These are phyloP conservation scores for Sophora flavescens DNA, from an alignment of 306 rosid genomes.

Conservation along the genomic window DNA sequence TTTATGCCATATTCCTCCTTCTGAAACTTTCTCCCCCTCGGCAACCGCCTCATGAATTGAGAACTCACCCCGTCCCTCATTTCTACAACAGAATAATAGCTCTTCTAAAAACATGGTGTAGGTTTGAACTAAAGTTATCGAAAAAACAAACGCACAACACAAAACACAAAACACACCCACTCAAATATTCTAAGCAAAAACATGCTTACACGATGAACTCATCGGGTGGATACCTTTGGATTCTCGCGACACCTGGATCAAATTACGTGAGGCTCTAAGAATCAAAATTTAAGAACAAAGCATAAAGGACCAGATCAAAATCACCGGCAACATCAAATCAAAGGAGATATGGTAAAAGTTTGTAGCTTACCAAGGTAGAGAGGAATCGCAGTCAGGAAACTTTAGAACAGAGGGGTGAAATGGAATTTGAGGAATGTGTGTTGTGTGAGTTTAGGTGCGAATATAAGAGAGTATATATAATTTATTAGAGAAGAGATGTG, in stretches of 20 bases:
- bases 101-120: conserved; percentile 35
- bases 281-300: conserved; percentile 17
- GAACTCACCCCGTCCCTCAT: conserved; percentile 56
- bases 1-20: conserved; percentile 34
- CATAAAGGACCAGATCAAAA: conserved; percentile 51
- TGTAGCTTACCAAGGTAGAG: conserved; percentile 53
- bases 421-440: too few species aligned
- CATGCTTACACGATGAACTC: not conserved
- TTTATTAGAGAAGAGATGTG: too few species aligned
- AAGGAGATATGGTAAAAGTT: not conserved
- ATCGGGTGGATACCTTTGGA: not conserved
- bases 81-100: conserved; percentile 37
- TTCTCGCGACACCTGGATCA: not conserved
- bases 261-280: not conserved
- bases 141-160: conserved; percentile 13
- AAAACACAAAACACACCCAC: conserved; percentile 2
- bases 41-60: conserved; percentile 44
- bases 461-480: too few species aligned
- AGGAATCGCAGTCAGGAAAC: not conserved
- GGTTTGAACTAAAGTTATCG: not conserved
- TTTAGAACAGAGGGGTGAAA: too few species aligned
- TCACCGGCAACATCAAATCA: not conserved
- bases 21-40: not conserved
- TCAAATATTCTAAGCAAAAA: not conserved
- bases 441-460: too few species aligned